A percentile compares a stretch with the other conserved stretches of the same genome.
phyloP scores from a whole-genome alignment of 2,329 filamentous ascomycete genomes.

The Colletotrichum sp. region DNA sequence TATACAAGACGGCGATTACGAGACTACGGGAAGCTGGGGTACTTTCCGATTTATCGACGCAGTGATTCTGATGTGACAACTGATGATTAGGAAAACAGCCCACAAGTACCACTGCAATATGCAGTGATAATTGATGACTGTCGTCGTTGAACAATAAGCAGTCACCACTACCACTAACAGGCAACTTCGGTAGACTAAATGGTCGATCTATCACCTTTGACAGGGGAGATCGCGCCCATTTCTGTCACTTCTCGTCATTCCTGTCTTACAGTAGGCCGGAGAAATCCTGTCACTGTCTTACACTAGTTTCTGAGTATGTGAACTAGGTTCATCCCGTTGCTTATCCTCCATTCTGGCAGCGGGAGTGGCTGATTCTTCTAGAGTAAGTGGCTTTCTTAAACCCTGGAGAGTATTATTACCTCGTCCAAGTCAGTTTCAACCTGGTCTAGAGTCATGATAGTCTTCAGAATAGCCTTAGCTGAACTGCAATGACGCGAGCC shows the following conservation, averaged over 20 bases:
- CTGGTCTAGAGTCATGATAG: not conserved
- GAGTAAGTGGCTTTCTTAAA: not conserved
- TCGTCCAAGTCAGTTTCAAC: not conserved
- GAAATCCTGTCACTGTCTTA: not conserved
- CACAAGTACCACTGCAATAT: accelerated
- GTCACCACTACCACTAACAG: accelerated
- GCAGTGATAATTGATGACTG: accelerated
- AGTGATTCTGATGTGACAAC: not conserved
- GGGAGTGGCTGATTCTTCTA: not conserved
- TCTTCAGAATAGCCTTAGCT: not conserved
- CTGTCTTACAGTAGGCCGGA: not conserved
- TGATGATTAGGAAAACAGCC: not conserved
- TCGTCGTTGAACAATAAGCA: accelerated
- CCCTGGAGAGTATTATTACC: not conserved
- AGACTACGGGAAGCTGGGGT: not conserved
- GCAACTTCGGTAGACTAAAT: not conserved
- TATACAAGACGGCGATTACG: not conserved
- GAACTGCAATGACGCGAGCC: not conserved
- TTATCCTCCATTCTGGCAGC: not conserved
- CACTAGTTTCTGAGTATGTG: not conserved
- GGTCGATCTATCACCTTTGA: not conserved
- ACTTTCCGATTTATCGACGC: not conserved
- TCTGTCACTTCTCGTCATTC: not conserved
- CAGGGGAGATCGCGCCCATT: not conserved
- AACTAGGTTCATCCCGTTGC: not conserved